phyloP scores from a whole-genome alignment of 768 basidiomycete species.

The Mrakia hoshinonis region DNA sequence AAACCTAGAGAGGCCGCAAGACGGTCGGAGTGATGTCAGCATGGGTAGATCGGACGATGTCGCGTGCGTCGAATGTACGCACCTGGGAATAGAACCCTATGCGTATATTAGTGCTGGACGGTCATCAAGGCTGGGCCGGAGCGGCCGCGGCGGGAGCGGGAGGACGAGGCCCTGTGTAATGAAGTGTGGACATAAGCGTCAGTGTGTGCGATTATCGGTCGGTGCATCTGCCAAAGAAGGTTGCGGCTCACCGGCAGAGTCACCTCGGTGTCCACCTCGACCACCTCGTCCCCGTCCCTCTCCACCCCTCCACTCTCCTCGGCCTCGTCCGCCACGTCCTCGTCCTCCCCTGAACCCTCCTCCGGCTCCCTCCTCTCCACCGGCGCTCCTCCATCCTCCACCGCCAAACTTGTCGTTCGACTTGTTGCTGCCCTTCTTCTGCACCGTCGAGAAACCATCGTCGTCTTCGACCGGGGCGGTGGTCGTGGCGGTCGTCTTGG shows the following conservation, averaged over 20 bases:
- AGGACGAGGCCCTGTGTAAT: neutral
- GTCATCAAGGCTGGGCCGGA: neutral
- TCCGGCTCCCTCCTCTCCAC: slow-evolving; percentile 5
- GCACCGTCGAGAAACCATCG: slow-evolving; percentile 1
- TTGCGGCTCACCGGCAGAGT: neutral
- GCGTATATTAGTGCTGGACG: neutral
- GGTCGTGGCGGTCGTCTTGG: neutral
- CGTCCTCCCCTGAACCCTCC: neutral
- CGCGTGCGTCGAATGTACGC: neutral
- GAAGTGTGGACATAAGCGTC: neutral
- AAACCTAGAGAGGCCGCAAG: neutral
- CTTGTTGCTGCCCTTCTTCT: neutral
- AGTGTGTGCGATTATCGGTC: too few relatives aligned
- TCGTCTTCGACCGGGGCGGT: neutral
- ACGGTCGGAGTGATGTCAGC: neutral
- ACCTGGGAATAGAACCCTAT: neutral
- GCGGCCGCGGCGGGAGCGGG: neutral
- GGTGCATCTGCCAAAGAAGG: neutral
- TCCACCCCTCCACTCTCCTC: neutral
- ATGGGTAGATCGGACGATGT: neutral
- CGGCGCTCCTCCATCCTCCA: slow-evolving; percentile 13
- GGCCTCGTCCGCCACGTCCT: neutral
- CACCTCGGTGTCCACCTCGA: neutral
- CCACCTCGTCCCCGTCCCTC: neutral
- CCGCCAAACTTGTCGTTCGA: slow-evolving; percentile 6